Evolutionary conservation across 345 rosid species (phyloP), one percentile per base, ranked within the genome.

Genomic region (Pugionium dolabratum): DNA sequence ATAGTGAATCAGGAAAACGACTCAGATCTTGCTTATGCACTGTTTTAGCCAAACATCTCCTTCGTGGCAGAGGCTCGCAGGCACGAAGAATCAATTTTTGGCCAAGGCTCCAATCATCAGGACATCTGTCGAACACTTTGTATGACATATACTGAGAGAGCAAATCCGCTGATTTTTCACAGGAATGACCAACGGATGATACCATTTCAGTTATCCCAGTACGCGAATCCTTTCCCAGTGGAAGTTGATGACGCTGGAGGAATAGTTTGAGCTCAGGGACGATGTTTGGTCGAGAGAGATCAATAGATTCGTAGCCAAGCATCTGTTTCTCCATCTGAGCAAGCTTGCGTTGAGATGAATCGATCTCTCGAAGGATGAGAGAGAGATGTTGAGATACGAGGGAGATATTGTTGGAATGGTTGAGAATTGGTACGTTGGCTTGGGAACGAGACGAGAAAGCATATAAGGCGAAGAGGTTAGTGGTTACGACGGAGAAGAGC

Each of bases 171-270:
- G 96, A 90, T 76, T 82, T 90, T 58, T 86, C 91, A 45, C 99
- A 94, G 4, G 86, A 72, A 59, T 94, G 99, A 3, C 95, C 97
- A n/a, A 94, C 97, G 11, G 97, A 86, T 3, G 97, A 86, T 31
- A 94, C 97, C 96, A 94, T 90, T 44, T 90, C 95, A 32, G 96
- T 86, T 76, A 89, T 84, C 68, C 96, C 89, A 2, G 89, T 86
- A 37, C 85, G 79, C 1, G 96, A 86, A 79, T 89, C 93, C 63
- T 86, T 86, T 0, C 93, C 96, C 6, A 89, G 67, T 7, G 96
- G 99, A 50, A 94, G 91, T 54, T 80, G 89, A 51, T 94, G 88
- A 39, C 77, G 92, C 34, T 80, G 82, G 27, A 94, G 85, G 72
- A 84, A 94, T 59, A 82, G 64, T 73, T 88, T 88, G 74, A 94